Conservation (phyloP, 2,329 filamentous ascomycete genomes). For the Diaporthe destruens region DNA sequence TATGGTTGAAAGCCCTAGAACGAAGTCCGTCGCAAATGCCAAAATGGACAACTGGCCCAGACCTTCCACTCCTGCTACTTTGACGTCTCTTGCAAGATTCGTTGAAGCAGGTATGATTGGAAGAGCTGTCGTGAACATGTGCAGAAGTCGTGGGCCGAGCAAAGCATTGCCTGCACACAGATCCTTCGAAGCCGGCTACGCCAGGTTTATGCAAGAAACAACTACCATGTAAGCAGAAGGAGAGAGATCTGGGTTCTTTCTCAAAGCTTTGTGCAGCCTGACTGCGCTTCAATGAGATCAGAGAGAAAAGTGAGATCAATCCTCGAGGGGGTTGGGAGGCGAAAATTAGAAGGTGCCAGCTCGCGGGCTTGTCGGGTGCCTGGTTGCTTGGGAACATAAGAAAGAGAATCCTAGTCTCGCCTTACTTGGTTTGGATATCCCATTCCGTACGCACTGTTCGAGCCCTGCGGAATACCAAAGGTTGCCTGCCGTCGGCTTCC, state of each 20-base stretch:
- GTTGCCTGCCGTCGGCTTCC: constrained; percentile 67
- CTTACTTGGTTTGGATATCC: constrained; percentile 49
- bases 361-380: constrained; percentile 21
- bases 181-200: constrained; percentile 32
- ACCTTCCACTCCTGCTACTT: not conserved
- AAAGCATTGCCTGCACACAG: not conserved
- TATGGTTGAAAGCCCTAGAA: constrained; percentile 10
- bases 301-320: constrained; percentile 37
- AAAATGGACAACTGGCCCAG: not conserved
- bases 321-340: constrained; percentile 32
- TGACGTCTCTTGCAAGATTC: constrained; percentile 5
- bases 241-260: constrained; percentile 14
- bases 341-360: constrained; percentile 29
- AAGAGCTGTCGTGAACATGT: constrained; percentile 15
- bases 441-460: constrained; percentile 46
- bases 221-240: constrained; percentile 31
- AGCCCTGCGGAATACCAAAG: constrained; percentile 62
- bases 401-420: constrained; percentile 46
- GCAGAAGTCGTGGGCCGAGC: not conserved
- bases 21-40: constrained; percentile 19
- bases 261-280: constrained; percentile 38
- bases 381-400: constrained; percentile 34
- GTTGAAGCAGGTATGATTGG: not conserved
- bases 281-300: constrained; percentile 38
- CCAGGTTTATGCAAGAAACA: constrained; percentile 30